Conservation (phyloP, 768 basidiomycete species). For the Crassisporium funariophilum region DNA sequence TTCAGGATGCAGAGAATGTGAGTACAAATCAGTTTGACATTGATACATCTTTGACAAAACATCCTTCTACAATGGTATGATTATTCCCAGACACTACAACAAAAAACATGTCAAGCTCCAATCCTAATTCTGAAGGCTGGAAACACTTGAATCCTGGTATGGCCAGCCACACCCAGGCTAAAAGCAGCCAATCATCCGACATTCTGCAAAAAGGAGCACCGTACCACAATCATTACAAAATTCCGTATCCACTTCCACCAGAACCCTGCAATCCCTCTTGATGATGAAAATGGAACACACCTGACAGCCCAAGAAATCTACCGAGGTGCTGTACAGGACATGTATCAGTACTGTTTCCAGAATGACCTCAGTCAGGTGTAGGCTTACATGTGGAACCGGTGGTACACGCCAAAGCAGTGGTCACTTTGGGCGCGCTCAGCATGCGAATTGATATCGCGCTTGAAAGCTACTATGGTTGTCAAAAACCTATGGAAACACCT, state of each 20-base stretch:
- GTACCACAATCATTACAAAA: conserved; percentile 12
- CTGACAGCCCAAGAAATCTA: conserved; percentile 9
- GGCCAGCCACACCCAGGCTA: conserved; percentile 16
- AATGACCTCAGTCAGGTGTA: conserved; percentile 26
- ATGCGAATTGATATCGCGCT: neutral
- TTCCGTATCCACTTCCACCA: conserved; percentile 21
- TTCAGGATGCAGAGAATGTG: no score
- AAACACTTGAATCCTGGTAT: conserved; percentile 11
- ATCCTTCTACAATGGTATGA: no score
- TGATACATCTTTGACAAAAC: no score
- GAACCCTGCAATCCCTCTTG: conserved; percentile 18
- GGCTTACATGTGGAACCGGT: conserved; percentile 32
- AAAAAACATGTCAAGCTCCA: conserved; percentile 8
- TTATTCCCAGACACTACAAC: conserved; percentile 5
- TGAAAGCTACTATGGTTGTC: conserved; percentile 28
- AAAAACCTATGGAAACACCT: conserved; percentile 24
- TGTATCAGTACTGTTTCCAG: conserved; percentile 24
- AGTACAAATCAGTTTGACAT: no score
- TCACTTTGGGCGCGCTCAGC: conserved; percentile 14
- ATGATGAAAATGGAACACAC: conserved; percentile 8
- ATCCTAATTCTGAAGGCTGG: conserved; percentile 14
- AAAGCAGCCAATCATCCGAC: neutral
- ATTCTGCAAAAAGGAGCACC: conserved; percentile 19
- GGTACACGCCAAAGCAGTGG: conserved; percentile 31
- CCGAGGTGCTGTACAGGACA: conserved; percentile 14